Percentiles rank a stretch among this genome's conserved stretches.
phyloP scores from a whole-genome alignment of 1,139 yeast species.

The Suhomyces atakaporum region DNA sequence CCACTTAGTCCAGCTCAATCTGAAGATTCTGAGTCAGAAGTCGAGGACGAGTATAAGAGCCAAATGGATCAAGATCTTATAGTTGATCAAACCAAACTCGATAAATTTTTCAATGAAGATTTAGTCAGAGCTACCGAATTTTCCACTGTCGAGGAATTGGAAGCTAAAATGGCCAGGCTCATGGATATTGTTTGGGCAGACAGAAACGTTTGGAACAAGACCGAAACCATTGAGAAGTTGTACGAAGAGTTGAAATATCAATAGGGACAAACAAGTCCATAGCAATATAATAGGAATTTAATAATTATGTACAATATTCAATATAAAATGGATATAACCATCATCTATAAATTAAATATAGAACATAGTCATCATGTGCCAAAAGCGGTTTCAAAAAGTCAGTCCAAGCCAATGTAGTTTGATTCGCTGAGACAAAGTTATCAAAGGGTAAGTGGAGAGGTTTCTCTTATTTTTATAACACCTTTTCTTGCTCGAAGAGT shows the following conservation, averaged over 20 bases:
- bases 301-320: not conserved
- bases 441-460: too few species aligned
- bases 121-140: constrained; percentile 45
- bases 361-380: too few species aligned
- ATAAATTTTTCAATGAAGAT: constrained; percentile 29
- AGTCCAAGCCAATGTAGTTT: too few species aligned
- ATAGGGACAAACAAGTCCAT: not conserved
- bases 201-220: constrained; percentile 68
- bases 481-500: too few species aligned
- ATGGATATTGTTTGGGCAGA: constrained; percentile 77
- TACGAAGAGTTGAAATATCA: constrained; percentile 17
- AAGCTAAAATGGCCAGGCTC: constrained; percentile 68
- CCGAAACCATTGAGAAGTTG: constrained; percentile 35
- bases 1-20: constrained; percentile 3
- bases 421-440: too few species aligned
- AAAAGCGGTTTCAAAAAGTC: too few species aligned
- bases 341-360: too few species aligned
- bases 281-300: constrained; percentile 1
- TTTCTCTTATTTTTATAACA: too few species aligned
- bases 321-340: too few species aligned
- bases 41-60: constrained; percentile 22
- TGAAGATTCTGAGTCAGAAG: constrained; percentile 22
- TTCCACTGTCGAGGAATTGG: constrained; percentile 69
- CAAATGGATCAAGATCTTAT: constrained; percentile 23
- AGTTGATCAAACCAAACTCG: constrained; percentile 33